phyloP scores from a whole-genome alignment of 1,284 basidiomycete species.

The Thecaphora thlaspeos region DNA sequence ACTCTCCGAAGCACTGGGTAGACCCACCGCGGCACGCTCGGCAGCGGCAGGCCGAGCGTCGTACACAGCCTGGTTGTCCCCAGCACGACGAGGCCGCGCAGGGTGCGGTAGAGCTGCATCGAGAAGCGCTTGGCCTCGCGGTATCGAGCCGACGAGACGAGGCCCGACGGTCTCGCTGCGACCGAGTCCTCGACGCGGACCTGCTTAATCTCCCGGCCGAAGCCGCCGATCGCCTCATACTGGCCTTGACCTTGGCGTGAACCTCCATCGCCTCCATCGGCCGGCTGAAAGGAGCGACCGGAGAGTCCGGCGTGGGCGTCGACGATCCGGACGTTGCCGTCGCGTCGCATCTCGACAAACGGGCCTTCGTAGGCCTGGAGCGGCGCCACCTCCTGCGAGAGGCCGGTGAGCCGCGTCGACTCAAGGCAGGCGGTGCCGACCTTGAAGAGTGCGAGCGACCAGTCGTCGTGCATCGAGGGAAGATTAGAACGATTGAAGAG shows the following conservation, averaged over 20 bases:
- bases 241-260: neutral
- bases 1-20: conserved; percentile 20
- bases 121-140: neutral
- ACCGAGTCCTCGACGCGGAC: conserved; percentile 23
- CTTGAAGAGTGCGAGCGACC: conserved; percentile 47
- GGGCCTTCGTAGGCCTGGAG: conserved; percentile 35
- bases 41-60: conserved; percentile 13
- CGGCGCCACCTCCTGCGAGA: conserved; percentile 39
- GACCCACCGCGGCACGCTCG: conserved; percentile 22
- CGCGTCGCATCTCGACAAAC: conserved; percentile 42
- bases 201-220: conserved; percentile 32
- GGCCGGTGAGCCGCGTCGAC: conserved; percentile 45
- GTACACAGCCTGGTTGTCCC: conserved; percentile 3
- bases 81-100: conserved; percentile 1
- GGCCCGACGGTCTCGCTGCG: neutral
- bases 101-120: neutral
- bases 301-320: conserved; percentile 1
- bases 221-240: conserved; percentile 6
- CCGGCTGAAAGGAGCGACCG: too few species aligned
- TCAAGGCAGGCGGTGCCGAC: conserved; percentile 52
- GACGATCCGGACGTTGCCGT: conserved; percentile 21
- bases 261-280: too few species aligned
- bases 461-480: conserved; percentile 44
- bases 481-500: conserved; percentile 37
- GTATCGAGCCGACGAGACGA: neutral